A percentile compares a stretch with the other conserved stretches of the same genome.
Conservation (phyloP, 495 filamentous ascomycete species). For the Geopyxis carbonaria region DNA sequence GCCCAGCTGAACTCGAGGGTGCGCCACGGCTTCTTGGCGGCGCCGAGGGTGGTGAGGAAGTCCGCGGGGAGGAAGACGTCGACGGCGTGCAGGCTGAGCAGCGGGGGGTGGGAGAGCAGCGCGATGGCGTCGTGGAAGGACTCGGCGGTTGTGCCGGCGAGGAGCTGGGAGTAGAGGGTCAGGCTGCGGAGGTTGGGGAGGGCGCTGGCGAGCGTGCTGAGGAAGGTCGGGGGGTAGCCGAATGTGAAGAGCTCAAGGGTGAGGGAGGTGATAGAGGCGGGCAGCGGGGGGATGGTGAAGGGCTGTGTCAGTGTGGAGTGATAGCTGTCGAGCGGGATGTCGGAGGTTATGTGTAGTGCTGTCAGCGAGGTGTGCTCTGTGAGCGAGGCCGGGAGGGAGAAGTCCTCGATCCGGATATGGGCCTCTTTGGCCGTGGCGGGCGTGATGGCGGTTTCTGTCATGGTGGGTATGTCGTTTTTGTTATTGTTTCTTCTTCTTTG, state of each 20-base stretch:
- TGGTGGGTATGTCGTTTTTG: no score
- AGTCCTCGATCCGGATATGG: no score
- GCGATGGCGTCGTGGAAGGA: conserved; percentile 23
- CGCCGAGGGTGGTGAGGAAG: conserved; percentile 17
- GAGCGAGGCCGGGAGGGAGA: no score
- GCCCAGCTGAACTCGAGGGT: conserved; percentile 28
- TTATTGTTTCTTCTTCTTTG: no score
- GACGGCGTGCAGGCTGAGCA: conserved; percentile 26
- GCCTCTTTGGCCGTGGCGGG: no score
- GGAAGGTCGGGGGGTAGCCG: conserved; percentile 29
- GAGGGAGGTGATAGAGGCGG: conserved; percentile 20
- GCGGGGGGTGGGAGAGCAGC: conserved; percentile 20
- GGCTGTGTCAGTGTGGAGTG: conserved; percentile 9
- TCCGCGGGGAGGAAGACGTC: conserved; percentile 28
- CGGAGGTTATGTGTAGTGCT: no score
- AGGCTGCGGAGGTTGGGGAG: conserved; percentile 26
- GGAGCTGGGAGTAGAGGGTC: conserved; percentile 27
- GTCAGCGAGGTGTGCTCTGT: no score
- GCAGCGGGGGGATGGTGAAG: conserved; percentile 8
- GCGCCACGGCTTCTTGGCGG: conserved; percentile 6
- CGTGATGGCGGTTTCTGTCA: no score
- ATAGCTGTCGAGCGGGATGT: neutral
- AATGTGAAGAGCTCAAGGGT: conserved; percentile 32
- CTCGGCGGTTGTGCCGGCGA: conserved; percentile 26
- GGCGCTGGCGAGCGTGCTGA: conserved; percentile 17